Base-by-base conservation (phyloP, 73 alveolate genomes). In the Tetrahymena thermophila region DNA sequence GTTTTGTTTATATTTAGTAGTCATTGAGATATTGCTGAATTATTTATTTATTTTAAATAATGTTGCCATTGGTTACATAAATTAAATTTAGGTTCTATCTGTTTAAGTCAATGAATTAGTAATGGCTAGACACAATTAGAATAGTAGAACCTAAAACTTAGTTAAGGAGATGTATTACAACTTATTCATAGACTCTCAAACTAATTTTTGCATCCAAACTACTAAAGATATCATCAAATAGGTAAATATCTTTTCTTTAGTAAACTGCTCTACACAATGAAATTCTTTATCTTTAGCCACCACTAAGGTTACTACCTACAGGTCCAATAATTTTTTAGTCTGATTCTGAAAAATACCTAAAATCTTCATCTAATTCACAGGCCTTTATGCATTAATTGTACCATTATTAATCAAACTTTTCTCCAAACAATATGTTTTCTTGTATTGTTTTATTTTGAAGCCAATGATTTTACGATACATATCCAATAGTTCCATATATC, bases 211-310 rank as follows among this genome's bases (percentile, higher is more conserved):
- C 83, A 71, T 94, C 96, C 34, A 57, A 71, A 84, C 56, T 83
- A 94, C 96, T 94, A 43, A 96, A 94, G 10, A 89, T 44, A 44
- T 96, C 98, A 96, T 96, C 98, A 94, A 96, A 96, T 43, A 96
- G n/a, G 55, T 94, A 96, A 4, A 96, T 96, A 43, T 95, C 97
- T 34, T 85, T 55, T 17, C 55, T 57, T 43, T 95, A 85, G 94
- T 98, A 98, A 35, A 97, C 89, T 21, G 98, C 98, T 96, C 99
- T 96, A 16, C 98, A 98, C 28, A 98, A 50, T 35, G 97, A 84
- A 10, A 98, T 89, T 93, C 99, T 56, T 44, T 98, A 96, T 94
- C 97, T 98, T 85, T 98, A 95, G 25, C 99, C 99, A 35, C 99
- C 99, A 83, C 98, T 94, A 34, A 98, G 94, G 93, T 98, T 98